These are phyloP conservation scores for Hydrangea macrophylla DNA, from an alignment of 148 eudicot species.

Conservation along the genomic window DNA sequence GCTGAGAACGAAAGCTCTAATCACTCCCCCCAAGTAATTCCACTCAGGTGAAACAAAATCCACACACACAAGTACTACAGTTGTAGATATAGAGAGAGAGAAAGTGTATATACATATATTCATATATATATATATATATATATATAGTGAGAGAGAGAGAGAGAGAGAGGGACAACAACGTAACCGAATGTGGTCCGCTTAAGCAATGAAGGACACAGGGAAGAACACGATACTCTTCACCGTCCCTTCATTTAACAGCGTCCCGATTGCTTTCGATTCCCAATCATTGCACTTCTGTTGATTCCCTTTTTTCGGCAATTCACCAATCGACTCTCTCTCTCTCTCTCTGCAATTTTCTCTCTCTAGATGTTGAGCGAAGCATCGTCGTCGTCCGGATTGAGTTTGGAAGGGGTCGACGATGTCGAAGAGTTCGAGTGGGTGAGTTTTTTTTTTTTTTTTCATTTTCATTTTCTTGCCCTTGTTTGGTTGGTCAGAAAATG, in stretches of 20 bases:
- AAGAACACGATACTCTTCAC: conserved; percentile 33
- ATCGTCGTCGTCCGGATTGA: conserved; percentile 24
- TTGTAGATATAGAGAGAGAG: no score
- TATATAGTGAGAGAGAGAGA: background rate
- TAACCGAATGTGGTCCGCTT: conserved; percentile 61
- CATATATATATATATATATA: no score
- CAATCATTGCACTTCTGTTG: background rate
- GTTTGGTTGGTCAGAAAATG: no score
- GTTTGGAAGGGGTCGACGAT: conserved; percentile 57
- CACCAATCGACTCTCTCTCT: background rate
- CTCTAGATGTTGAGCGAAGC: conserved; percentile 35
- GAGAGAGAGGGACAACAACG: conserved; percentile 42
- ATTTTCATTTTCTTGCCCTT: background rate
- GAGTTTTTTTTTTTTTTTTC: conserved; percentile 20
- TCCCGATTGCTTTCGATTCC: background rate
- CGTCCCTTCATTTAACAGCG: background rate
- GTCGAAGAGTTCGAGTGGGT: conserved; percentile 76
- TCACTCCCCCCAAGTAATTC: no score
- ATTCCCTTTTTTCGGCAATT: conserved; percentile 5
- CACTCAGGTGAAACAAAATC: no score
- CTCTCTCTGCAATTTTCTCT: background rate
- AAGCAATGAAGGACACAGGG: conserved; percentile 49
- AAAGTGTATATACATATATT: no score
- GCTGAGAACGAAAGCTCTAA: background rate
- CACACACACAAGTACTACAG: background rate